phyloP scores from a whole-genome alignment of 805 yeast genomes.

The Candida railenensis region DNA sequence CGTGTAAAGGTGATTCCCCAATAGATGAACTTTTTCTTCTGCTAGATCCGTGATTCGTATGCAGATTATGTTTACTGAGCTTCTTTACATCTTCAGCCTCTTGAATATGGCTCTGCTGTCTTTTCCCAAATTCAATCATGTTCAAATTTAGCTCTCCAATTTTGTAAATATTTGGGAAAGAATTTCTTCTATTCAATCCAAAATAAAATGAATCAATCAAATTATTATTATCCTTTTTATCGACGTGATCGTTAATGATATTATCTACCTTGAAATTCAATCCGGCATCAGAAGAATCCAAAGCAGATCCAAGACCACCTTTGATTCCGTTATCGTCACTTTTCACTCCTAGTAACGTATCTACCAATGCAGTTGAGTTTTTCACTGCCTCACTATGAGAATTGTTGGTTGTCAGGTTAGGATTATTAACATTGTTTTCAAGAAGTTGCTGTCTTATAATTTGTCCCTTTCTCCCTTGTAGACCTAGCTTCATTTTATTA shows the following conservation, averaged over 20 bases:
- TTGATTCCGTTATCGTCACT: neutral
- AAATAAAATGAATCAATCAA: neutral
- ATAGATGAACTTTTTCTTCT: too few relatives aligned
- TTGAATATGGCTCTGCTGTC: neutral
- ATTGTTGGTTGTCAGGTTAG: neutral
- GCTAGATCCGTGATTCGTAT: too few relatives aligned
- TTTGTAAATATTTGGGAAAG: conserved; percentile 25
- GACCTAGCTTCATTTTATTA: conserved; percentile 33
- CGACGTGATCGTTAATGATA: too few relatives aligned
- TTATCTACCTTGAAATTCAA: too few relatives aligned
- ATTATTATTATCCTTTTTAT: neutral
- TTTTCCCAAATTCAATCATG: conserved; percentile 9
- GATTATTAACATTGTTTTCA: neutral
- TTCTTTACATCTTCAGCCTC: too few relatives aligned
- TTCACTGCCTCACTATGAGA: neutral
- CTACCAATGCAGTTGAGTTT: conserved; percentile 10
- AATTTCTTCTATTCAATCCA: conserved; percentile 31
- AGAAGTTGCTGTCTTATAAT: neutral
- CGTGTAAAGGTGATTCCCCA: too few relatives aligned
- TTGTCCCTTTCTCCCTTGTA: conserved; percentile 20
- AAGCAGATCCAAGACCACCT: neutral
- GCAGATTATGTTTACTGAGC: too few relatives aligned
- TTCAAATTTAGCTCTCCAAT: conserved; percentile 17
- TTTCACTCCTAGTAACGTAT: conserved; percentile 6
- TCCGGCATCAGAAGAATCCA: neutral